Evolutionary conservation across 2,329 filamentous ascomycete species (phyloP).

Genomic region (Fusarium beomiforme): DNA sequence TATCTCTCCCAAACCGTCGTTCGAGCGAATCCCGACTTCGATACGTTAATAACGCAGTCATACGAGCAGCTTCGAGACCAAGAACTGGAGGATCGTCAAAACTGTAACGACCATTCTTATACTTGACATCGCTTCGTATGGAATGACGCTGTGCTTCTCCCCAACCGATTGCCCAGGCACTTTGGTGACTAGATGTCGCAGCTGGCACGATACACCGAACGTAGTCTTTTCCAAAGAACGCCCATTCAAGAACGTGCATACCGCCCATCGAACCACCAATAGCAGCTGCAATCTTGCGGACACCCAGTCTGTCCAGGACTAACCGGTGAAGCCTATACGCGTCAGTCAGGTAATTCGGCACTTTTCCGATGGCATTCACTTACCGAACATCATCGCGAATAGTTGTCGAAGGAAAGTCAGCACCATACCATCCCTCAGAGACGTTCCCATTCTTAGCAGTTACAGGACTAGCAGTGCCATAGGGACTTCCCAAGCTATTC

Average conservation of each 20-base stretch:
- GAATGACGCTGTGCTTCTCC: not conserved
- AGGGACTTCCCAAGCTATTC: not conserved
- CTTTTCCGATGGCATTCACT: fast-evolving
- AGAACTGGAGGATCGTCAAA: not conserved
- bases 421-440: not conserved
- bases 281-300: not conserved
- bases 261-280: not conserved
- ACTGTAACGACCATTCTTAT: not conserved
- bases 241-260: not conserved
- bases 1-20: not conserved
- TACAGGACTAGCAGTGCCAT: not conserved
- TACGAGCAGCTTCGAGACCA: not conserved
- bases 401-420: not conserved
- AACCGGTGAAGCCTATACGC: not conserved
- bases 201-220: not conserved
- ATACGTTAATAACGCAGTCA: not conserved
- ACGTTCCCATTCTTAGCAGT: not conserved
- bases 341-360: fast-evolving
- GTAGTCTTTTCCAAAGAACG: not conserved
- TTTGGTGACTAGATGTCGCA: not conserved
- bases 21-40: not conserved
- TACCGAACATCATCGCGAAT: not conserved
- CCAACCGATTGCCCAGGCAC: not conserved
- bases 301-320: not conserved
- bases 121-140: not conserved